A percentile compares a stretch with the other conserved stretches of the same genome.
Evolutionary conservation across 2,329 filamentous ascomycete species (phyloP).

Genomic region (Penicillium oxalicum): DNA sequence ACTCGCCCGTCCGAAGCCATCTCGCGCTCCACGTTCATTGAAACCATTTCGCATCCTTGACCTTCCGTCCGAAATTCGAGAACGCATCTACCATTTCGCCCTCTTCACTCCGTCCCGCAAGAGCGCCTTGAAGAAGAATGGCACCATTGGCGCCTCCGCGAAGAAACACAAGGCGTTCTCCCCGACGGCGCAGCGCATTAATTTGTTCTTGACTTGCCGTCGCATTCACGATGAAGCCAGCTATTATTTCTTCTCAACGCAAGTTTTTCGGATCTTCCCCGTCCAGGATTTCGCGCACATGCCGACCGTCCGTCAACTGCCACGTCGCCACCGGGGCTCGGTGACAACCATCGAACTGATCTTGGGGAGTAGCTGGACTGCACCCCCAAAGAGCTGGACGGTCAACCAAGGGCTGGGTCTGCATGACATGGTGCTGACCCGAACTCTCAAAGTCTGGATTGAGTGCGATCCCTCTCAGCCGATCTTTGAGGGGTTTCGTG

Average conservation of each 20-base stretch:
- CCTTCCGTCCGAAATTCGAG: constrained; percentile 49
- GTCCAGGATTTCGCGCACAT: constrained; percentile 45
- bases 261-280: constrained; percentile 50
- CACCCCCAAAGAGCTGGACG: constrained; percentile 51
- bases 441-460: constrained; percentile 51
- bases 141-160: constrained; percentile 33
- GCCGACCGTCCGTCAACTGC: constrained; percentile 45
- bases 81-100: constrained; percentile 44
- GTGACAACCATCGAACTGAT: constrained; percentile 52
- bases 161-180: constrained; percentile 32
- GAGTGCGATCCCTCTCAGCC: constrained; percentile 51
- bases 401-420: constrained; percentile 47
- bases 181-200: constrained; percentile 31
- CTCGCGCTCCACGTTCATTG: constrained; percentile 9
- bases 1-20: constrained; percentile 14
- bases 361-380: constrained; percentile 54
- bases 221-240: constrained; percentile 48
- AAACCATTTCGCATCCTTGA: constrained; percentile 47
- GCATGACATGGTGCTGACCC: constrained; percentile 42
- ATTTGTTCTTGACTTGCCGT: constrained; percentile 37
- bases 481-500: constrained; percentile 53
- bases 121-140: constrained; percentile 19
- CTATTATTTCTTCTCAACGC: constrained; percentile 47
- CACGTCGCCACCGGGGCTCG: constrained; percentile 46
- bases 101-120: constrained; percentile 36